Evolutionary conservation across 768 basidiomycete genomes (phyloP), one percentile per base, ranked within the genome.

Genomic region (Leccinum boreale): DNA sequence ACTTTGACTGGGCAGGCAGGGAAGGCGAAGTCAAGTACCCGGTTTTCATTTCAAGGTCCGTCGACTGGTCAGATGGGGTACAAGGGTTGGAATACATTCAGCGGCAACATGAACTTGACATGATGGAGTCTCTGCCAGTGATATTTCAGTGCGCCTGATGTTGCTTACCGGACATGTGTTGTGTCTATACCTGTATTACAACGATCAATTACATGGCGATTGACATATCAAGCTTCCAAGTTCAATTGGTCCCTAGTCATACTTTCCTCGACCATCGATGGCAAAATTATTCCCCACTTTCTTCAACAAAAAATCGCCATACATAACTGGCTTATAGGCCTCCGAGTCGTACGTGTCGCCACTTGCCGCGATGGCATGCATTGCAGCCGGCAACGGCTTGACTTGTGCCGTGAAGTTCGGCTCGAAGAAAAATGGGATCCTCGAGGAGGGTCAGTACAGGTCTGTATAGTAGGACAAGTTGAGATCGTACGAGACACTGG

Each of bases 361-460:
- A 4, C 53, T 52, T 33, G 52, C 29, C 15, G 17, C 51, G 19
- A 53, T 39, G 10, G 81, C 64, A 33, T 85, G 80, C 26, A 79
- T 65, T 0, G 84, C 85, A 6, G 85, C 85, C 4, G 77, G 75
- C 6, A 95, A 74, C 1, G 92, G 89, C 61, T 78, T 72, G 49
- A 97, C 75, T 2, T 75, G 57, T 0, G 93, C 89, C 58, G 85
- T 77, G 65, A 92, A 93, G 57, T 90, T 92, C 0, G 94, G 94
- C 70, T 96, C 94, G 61, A 90, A 96, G 79, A 97, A 97, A 75
- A 96, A 96, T 0, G 94, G 94, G 19, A 95, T 80, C 9, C 90
- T 92, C 56, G 7, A 48, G 24, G 45, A 55, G 42, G 12, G 46
- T 61, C n/a, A 66, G 65, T 21, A 17, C 14, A 2, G 5, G 15